A percentile compares a stretch with the other conserved stretches of the same genome.
Evolutionary conservation across 768 basidiomycete genomes (phyloP).

Genomic region (Hygrophorus russula): DNA sequence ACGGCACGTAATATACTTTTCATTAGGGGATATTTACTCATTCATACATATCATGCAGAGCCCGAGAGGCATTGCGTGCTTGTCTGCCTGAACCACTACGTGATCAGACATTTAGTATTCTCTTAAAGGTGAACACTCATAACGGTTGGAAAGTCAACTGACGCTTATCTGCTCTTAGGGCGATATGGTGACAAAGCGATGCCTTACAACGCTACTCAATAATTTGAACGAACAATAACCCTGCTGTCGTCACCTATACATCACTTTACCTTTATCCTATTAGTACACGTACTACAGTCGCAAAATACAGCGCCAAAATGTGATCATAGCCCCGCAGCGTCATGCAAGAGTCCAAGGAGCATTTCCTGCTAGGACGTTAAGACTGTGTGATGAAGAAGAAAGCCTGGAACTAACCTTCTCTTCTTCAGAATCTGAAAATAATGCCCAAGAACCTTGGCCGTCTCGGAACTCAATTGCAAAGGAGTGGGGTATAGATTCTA

Average conservation of each 20-base stretch:
- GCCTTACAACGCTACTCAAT: slow-evolving; percentile 80
- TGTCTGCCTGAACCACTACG: slow-evolving; percentile 93
- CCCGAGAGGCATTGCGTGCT: slow-evolving; percentile 88
- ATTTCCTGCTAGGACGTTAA: slow-evolving; percentile 23
- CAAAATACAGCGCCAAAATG: neutral
- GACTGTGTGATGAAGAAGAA: neutral
- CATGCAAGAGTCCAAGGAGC: slow-evolving; percentile 34
- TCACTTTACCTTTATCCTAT: neutral
- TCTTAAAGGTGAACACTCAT: slow-evolving; percentile 65
- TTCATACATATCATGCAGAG: slow-evolving; percentile 36
- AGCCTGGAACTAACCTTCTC: slow-evolving; percentile 36
- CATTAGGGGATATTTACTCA: neutral
- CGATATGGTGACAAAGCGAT: slow-evolving; percentile 96
- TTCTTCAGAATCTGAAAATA: slow-evolving; percentile 52
- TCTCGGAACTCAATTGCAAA: slow-evolving; percentile 55
- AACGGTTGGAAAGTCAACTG: neutral
- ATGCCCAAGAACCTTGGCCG: slow-evolving; percentile 36
- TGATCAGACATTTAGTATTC: slow-evolving; percentile 82
- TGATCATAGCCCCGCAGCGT: slow-evolving; percentile 2
- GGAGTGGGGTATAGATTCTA: slow-evolving; percentile 53
- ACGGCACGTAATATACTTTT: slow-evolving; percentile 40
- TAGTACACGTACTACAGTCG: neutral
- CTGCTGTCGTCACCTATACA: neutral
- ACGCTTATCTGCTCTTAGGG: slow-evolving; percentile 40
- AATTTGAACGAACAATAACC: slow-evolving; percentile 67